phyloP scores from a whole-genome alignment of 2,329 filamentous ascomycete species.

The Cladorrhinum sp. region DNA sequence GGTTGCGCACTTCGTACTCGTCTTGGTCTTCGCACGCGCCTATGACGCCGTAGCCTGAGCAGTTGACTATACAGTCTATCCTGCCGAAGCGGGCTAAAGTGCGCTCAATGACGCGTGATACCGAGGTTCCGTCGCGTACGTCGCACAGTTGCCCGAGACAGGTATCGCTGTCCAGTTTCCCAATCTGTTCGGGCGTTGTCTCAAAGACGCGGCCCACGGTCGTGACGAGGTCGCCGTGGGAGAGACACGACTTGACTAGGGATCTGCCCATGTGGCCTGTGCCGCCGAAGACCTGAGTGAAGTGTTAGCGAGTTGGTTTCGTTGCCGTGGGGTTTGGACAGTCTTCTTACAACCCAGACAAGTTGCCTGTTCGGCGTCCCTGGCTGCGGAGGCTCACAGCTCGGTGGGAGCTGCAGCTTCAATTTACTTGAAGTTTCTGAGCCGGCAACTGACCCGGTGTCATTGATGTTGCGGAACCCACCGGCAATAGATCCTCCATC shows the following conservation, averaged over 20 bases:
- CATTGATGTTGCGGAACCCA: constrained; percentile 17
- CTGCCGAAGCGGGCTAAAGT: constrained; percentile 73
- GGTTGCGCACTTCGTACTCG: constrained; percentile 88
- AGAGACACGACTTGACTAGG: constrained; percentile 76
- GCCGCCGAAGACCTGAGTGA: constrained; percentile 75
- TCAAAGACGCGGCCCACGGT: constrained; percentile 83
- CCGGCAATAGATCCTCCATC: constrained; percentile 17
- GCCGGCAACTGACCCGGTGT: constrained; percentile 25
- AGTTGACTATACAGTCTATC: constrained; percentile 88
- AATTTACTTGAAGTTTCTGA: constrained; percentile 21
- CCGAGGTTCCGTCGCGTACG: constrained; percentile 76
- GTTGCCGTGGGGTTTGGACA: no score
- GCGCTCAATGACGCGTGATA: constrained; percentile 66
- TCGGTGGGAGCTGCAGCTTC: constrained; percentile 67
- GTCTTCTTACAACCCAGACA: constrained; percentile 85
- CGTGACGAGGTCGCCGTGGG: constrained; percentile 77
- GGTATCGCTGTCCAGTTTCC: constrained; percentile 61
- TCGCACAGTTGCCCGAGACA: constrained; percentile 86
- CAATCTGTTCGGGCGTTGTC: constrained; percentile 69
- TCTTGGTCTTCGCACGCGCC: constrained; percentile 96
- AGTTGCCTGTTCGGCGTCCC: constrained; percentile 69
- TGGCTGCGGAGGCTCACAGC: constrained; percentile 78
- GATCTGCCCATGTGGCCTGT: constrained; percentile 97
- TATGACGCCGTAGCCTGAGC: constrained; percentile 92
- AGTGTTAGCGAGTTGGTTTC: no score